A percentile compares a stretch with the other conserved stretches of the same genome.
Conservation (phyloP, 108 stramenopile species). For the Chaetoceros muelleri region DNA sequence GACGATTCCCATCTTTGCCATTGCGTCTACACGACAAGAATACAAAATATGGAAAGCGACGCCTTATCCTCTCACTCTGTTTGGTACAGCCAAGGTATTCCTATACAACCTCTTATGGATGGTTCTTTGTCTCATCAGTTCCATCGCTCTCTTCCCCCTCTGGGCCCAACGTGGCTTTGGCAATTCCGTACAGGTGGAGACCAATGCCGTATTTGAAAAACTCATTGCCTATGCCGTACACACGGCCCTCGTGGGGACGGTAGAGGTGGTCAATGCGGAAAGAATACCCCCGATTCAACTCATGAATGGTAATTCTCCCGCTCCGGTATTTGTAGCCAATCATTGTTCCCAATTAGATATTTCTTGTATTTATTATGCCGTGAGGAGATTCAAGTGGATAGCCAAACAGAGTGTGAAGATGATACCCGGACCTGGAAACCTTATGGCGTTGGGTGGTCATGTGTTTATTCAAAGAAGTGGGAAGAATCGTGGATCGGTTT, state of each 20-base stretch:
- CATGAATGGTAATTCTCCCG: conserved; percentile 14
- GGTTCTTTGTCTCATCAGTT: conserved; percentile 30
- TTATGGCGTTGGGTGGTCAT: conserved; percentile 55
- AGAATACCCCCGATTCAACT: conserved; percentile 1
- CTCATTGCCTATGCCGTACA: background rate
- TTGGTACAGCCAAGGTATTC: conserved; percentile 47
- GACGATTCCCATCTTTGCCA: conserved; percentile 9
- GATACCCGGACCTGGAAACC: conserved; percentile 67
- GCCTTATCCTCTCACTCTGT: conserved; percentile 39
- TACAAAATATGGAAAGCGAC: conserved; percentile 54
- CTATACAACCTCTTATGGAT: conserved; percentile 66
- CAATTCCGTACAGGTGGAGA: conserved; percentile 1
- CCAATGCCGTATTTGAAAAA: background rate
- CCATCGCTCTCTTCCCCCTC: conserved; percentile 27
- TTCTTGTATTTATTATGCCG: conserved; percentile 44
- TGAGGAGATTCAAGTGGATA: conserved; percentile 63
- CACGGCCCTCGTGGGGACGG: background rate
- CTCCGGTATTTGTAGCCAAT: conserved; percentile 71
- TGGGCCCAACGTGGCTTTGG: conserved; percentile 5
- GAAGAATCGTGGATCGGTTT: conserved; percentile 36
- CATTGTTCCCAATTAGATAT: conserved; percentile 72
- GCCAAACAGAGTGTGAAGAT: conserved; percentile 53
- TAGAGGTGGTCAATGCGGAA: conserved; percentile 6
- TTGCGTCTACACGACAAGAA: conserved; percentile 46
- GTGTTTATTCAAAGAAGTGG: conserved; percentile 58